phyloP scores from a whole-genome alignment of 768 basidiomycete species.

The Guyanaporus albipodus region DNA sequence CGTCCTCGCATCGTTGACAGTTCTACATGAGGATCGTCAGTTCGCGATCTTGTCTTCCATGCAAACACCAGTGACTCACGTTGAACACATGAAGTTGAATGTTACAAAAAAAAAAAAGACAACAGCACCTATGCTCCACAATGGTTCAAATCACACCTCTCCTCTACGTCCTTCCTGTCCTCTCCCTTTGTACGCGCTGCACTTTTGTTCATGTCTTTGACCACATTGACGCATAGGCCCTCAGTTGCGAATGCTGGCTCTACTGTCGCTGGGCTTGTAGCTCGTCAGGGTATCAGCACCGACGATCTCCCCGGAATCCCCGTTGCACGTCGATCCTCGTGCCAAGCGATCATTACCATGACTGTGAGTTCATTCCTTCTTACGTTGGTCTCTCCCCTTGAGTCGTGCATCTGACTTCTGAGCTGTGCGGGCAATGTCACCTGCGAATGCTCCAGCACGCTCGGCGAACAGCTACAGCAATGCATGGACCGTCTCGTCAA shows the following conservation, averaged over 20 bases:
- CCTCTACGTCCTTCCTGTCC: constrained; percentile 8
- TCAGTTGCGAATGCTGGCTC: neutral
- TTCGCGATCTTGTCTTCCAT: too few species aligned
- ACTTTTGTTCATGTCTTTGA: neutral
- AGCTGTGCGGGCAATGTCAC: constrained; percentile 1
- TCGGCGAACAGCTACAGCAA: constrained; percentile 11
- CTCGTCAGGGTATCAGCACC: constrained; percentile 17
- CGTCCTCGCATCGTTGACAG: too few species aligned
- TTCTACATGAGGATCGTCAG: too few species aligned
- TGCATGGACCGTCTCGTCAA: constrained; percentile 22
- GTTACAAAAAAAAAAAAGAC: too few species aligned
- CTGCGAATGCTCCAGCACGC: constrained; percentile 11
- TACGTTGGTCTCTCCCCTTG: too few species aligned
- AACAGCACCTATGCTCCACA: neutral
- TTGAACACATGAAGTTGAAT: too few species aligned
- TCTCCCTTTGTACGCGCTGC: constrained; percentile 11
- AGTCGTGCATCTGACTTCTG: too few species aligned
- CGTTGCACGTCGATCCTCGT: constrained; percentile 18
- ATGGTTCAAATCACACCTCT: constrained; percentile 25
- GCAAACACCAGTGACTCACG: too few species aligned
- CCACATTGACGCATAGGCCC: neutral
- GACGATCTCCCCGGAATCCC: constrained; percentile 14
- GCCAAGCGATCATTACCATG: constrained; percentile 17
- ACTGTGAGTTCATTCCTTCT: constrained; percentile 11
- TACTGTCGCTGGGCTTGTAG: constrained; percentile 10